phyloP scores from a whole-genome alignment of 306 rosid species.

The Senna tora region DNA sequence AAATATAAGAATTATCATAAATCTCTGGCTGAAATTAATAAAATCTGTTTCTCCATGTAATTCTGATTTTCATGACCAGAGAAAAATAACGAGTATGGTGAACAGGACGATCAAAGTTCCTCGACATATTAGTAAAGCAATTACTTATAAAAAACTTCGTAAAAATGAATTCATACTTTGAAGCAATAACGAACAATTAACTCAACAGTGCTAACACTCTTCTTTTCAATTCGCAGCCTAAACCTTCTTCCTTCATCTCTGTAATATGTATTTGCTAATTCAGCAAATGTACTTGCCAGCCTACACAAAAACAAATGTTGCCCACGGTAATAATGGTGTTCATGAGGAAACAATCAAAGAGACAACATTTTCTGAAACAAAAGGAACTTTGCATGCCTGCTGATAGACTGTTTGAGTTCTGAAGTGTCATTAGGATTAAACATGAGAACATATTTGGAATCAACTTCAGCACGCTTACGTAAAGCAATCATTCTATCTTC shows the following conservation, averaged over 20 bases:
- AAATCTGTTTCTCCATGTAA: neutral
- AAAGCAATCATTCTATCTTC: conserved; percentile 91
- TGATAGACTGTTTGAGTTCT: conserved; percentile 59
- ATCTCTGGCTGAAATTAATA: neutral
- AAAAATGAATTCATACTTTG: conserved; percentile 60
- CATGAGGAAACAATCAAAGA: conserved; percentile 4
- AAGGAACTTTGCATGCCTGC: conserved; percentile 50
- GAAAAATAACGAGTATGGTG: conserved; percentile 7
- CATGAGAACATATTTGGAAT: conserved; percentile 62
- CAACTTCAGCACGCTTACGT: conserved; percentile 89
- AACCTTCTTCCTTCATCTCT: conserved; percentile 87
- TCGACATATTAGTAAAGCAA: conserved; percentile 4
- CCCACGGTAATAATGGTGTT: neutral
- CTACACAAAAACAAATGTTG: conserved; percentile 43
- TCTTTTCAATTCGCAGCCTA: conserved; percentile 80
- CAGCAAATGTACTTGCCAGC: conserved; percentile 67
- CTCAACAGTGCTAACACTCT: conserved; percentile 61
- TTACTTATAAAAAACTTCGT: neutral
- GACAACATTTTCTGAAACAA: neutral
- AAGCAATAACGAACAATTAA: conserved; percentile 82
- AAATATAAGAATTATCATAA: neutral
- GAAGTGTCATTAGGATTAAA: conserved; percentile 63
- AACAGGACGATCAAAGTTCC: conserved; percentile 6
- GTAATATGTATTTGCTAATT: conserved; percentile 66
- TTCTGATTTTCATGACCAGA: neutral